phyloP scores from a whole-genome alignment of 2,329 filamentous ascomycete genomes.

The Xylariales sp. region DNA sequence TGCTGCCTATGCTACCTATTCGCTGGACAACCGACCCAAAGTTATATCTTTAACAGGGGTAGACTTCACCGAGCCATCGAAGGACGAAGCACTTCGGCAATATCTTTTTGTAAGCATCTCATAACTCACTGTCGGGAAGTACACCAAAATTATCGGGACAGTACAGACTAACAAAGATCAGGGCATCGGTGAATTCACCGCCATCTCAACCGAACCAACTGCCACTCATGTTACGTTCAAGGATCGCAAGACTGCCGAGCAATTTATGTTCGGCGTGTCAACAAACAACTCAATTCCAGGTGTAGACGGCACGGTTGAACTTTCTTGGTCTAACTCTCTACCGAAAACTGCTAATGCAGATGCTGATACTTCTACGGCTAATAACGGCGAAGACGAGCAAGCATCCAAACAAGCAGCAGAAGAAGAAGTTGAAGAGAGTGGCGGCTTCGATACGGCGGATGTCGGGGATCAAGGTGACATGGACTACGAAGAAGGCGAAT shows the following conservation, averaged over 20 bases:
- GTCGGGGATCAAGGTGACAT: constrained; percentile 24
- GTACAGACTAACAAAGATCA: constrained; percentile 24
- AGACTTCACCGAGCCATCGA: constrained; percentile 56
- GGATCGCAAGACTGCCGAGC: constrained; percentile 68
- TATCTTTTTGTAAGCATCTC: constrained; percentile 65
- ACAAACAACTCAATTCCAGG: constrained; percentile 53
- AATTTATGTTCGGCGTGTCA: constrained; percentile 54
- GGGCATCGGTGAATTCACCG: constrained; percentile 60
- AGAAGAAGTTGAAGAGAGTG: constrained; percentile 11
- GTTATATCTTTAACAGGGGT: constrained; percentile 60
- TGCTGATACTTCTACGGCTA: constrained; percentile 14
- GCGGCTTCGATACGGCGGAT: constrained; percentile 11
- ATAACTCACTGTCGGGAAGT: too few species aligned
- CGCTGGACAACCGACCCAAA: constrained; percentile 72
- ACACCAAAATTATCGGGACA: too few species aligned
- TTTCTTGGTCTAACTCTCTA: constrained; percentile 53
- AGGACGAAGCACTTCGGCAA: constrained; percentile 67
- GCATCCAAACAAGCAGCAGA: constrained; percentile 12
- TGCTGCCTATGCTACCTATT: constrained; percentile 57
- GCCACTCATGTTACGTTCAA: constrained; percentile 58
- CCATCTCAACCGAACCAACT: constrained; percentile 44
- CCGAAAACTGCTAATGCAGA: constrained; percentile 15
- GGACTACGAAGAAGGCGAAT: constrained; percentile 26
- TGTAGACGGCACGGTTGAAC: constrained; percentile 57
- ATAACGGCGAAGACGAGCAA: constrained; percentile 17